Evolutionary conservation across 805 yeast species (phyloP).

Genomic region (Priceomyces medius): DNA sequence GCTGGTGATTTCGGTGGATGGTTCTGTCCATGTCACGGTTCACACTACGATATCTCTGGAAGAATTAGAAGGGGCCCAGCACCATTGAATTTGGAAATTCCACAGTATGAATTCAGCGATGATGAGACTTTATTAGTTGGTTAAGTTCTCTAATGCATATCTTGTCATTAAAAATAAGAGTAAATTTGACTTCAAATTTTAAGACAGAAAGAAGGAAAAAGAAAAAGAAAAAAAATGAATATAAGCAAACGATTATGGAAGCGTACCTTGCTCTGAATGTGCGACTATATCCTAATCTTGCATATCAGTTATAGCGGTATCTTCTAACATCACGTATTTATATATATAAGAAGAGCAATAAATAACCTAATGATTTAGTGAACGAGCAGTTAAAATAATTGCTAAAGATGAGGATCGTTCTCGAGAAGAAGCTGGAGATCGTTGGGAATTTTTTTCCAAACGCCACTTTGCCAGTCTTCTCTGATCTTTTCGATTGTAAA

Average conservation of each 20-base stretch:
- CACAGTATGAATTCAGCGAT: constrained; percentile 77
- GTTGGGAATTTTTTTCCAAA: constrained; percentile 36
- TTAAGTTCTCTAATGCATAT: constrained; percentile 37
- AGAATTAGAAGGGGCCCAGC: constrained; percentile 99
- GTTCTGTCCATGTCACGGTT: constrained; percentile 99
- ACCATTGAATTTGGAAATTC: constrained; percentile 96
- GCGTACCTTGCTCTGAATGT: not conserved
- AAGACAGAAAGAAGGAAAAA: not conserved
- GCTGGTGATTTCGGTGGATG: constrained; percentile 99
- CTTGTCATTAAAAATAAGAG: constrained; percentile 2
- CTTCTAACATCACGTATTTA: not conserved
- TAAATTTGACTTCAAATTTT: not conserved
- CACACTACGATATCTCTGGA: constrained; percentile 99
- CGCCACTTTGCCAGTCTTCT: constrained; percentile 14
- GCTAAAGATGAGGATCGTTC: constrained; percentile 10
- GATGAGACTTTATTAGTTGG: constrained; percentile 86
- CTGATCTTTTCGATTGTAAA: constrained; percentile 17
- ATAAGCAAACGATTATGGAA: not conserved
- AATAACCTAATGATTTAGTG: not conserved
- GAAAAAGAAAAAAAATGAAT: not conserved
- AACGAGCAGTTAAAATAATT: not conserved
- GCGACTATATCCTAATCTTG: not conserved
- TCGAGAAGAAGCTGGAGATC: constrained; percentile 23
- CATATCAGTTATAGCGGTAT: not conserved
- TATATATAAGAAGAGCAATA: constrained; percentile 1